Conservation (phyloP, 176 grass and related monocot genomes). For the Coix lacrymajobi region DNA sequence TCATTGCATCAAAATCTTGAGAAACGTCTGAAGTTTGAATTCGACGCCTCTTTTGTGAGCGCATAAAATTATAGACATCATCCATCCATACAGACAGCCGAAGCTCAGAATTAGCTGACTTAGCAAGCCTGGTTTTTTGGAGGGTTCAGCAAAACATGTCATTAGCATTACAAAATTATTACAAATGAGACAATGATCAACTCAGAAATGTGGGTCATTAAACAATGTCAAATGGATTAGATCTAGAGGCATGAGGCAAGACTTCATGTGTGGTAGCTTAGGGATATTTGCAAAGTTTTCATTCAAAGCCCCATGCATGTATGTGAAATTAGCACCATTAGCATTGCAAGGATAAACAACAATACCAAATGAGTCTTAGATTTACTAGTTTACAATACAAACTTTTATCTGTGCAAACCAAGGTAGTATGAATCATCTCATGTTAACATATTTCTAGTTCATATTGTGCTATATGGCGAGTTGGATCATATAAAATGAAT, state of each 20-base stretch:
- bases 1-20: slow-evolving; percentile 52
- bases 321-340: background rate
- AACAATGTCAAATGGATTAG: background rate
- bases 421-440: background rate
- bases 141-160: slow-evolving; percentile 7
- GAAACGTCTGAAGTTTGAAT: slow-evolving; percentile 26
- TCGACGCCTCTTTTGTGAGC: slow-evolving; percentile 41
- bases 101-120: slow-evolving; percentile 63
- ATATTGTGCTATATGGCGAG: background rate
- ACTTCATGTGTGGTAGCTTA: slow-evolving; percentile 19
- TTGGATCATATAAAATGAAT: background rate
- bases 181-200: background rate
- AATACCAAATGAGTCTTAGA: background rate
- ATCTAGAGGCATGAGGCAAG: background rate
- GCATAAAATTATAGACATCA: slow-evolving; percentile 70
- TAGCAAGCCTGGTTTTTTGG: slow-evolving; percentile 55
- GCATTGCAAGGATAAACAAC: background rate
- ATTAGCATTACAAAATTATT: slow-evolving; percentile 18
- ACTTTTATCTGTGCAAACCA: slow-evolving; percentile 12
- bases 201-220: background rate
- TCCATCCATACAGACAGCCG: slow-evolving; percentile 66
- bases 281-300: background rate
- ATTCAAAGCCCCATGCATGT: background rate
- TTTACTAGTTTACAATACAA: background rate
- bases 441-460: background rate